Evolutionary conservation across 23 red algal genomes (phyloP).

Genomic region (Cyanidioschyzon merolae): DNA sequence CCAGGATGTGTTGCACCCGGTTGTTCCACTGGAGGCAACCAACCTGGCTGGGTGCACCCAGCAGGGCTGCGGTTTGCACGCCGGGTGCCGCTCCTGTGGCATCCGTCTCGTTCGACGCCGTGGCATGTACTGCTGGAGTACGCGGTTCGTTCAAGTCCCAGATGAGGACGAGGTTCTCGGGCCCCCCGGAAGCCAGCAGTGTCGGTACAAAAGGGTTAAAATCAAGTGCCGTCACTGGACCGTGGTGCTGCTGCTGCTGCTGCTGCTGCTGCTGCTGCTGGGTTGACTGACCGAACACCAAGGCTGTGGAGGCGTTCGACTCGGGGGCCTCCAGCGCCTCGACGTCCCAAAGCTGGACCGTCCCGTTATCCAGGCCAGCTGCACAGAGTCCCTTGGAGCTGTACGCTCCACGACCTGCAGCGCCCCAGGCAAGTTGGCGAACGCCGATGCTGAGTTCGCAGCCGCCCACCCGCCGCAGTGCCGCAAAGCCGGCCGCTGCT

Average conservation of each 20-base stretch:
- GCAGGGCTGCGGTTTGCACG: background rate
- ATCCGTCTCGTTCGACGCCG: conserved; percentile 7
- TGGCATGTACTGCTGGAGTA: conserved; percentile 10
- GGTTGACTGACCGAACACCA: conserved; percentile 37
- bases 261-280: conserved; percentile 25
- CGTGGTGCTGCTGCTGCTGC: conserved; percentile 27
- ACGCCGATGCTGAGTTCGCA: conserved; percentile 15
- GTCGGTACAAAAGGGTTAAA: conserved; percentile 54
- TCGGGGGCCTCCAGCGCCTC: conserved; percentile 30
- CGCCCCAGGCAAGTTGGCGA: conserved; percentile 37
- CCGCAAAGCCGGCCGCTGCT: background rate
- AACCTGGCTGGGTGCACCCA: conserved; percentile 25
- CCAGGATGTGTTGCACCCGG: conserved; percentile 66
- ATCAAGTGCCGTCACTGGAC: conserved; percentile 38
- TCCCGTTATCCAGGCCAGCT: conserved; percentile 59
- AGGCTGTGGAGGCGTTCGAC: conserved; percentile 10
- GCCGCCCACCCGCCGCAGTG: conserved; percentile 18
- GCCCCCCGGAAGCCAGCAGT: conserved; percentile 58
- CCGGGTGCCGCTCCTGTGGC: conserved; percentile 26
- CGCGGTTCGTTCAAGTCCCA: conserved; percentile 62
- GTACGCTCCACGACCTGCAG: conserved; percentile 40
- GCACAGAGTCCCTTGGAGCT: conserved; percentile 45
- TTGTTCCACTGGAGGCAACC: conserved; percentile 61
- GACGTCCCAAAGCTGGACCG: conserved; percentile 78
- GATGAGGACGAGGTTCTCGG: conserved; percentile 59